Percentiles rank a stretch among this genome's conserved stretches.
Conservation (phyloP, 768 basidiomycete genomes). For the Kwoniella shandongensis region DNA sequence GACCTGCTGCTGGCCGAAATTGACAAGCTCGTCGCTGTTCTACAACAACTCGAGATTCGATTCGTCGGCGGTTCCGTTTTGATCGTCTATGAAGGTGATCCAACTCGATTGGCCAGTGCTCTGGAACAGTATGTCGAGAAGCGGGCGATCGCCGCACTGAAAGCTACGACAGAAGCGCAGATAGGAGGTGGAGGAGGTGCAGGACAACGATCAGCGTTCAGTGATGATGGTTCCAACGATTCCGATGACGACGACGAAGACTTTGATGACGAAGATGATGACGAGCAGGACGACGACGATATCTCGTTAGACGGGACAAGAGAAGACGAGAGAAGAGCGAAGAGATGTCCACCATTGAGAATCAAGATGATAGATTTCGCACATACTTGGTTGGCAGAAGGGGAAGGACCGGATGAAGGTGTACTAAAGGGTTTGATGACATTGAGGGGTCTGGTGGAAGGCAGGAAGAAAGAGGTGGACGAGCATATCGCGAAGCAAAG, state of each 20-base stretch:
- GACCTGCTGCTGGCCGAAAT: constrained; percentile 58
- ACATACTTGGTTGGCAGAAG: constrained; percentile 69
- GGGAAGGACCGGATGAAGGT: constrained; percentile 74
- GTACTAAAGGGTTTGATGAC: constrained; percentile 74
- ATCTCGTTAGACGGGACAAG: constrained; percentile 32
- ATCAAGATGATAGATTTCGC: constrained; percentile 93
- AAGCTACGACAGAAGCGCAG: constrained; percentile 1
- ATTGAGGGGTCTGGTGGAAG: constrained; percentile 63
- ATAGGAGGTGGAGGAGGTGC: constrained; percentile 19
- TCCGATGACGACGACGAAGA: constrained; percentile 41
- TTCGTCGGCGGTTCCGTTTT: constrained; percentile 82
- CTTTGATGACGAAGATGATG: constrained; percentile 26
- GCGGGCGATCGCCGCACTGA: constrained; percentile 6
- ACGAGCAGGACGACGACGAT: constrained; percentile 49
- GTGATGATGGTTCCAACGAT: constrained; percentile 14
- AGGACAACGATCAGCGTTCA: constrained; percentile 30
- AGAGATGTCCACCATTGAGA: constrained; percentile 59
- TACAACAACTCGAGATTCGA: constrained; percentile 65
- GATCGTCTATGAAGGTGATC: constrained; percentile 73
- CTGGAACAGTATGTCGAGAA: constrained; percentile 38
- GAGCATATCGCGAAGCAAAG: not conserved
- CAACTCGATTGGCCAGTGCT: constrained; percentile 52
- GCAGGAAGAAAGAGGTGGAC: constrained; percentile 59
- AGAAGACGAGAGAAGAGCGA: constrained; percentile 30
- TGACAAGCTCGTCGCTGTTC: constrained; percentile 58